Evolutionary conservation across 345 rosid species (phyloP).

Genomic region (Iberis pinnata): DNA sequence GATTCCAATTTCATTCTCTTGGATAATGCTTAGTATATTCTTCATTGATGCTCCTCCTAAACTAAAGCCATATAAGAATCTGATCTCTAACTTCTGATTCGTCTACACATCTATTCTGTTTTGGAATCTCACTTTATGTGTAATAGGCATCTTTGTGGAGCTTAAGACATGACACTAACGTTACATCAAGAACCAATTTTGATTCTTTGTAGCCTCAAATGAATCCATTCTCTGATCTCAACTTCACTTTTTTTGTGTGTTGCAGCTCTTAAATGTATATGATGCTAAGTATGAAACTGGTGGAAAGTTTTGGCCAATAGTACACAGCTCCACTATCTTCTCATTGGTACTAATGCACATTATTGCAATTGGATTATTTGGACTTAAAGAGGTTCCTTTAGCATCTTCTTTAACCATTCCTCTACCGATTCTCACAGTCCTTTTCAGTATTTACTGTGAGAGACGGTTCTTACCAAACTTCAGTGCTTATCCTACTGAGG

Average conservation of each 20-base stretch:
- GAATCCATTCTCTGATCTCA: slow-evolving; percentile 4
- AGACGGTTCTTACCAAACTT: slow-evolving; percentile 65
- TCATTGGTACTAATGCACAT: slow-evolving; percentile 81
- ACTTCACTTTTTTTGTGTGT: slow-evolving; percentile 8
- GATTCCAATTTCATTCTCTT: slow-evolving; percentile 19
- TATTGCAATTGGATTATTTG: slow-evolving; percentile 77
- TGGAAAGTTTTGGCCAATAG: slow-evolving; percentile 78
- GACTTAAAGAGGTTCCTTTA: slow-evolving; percentile 64
- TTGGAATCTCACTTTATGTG: slow-evolving; percentile 20
- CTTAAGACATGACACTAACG: slow-evolving; percentile 17
- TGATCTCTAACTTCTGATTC: slow-evolving; percentile 16
- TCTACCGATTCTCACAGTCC: slow-evolving; percentile 68
- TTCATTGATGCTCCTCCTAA: slow-evolving; percentile 12
- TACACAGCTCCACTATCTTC: slow-evolving; percentile 61
- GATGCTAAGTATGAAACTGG: slow-evolving; percentile 66
- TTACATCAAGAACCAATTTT: slow-evolving; percentile 24
- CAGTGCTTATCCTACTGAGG: slow-evolving; percentile 72
- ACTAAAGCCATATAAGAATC: slow-evolving; percentile 22
- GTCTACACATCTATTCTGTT: slow-evolving; percentile 3
- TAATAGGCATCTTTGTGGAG: slow-evolving; percentile 21
- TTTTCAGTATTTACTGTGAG: slow-evolving; percentile 70
- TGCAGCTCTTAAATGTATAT: slow-evolving; percentile 76
- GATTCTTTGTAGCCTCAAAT: slow-evolving; percentile 6
- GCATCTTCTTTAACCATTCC: slow-evolving; percentile 70
- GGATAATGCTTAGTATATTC: slow-evolving; percentile 27